A percentile compares a stretch with the other conserved stretches of the same genome.
Conservation (phyloP, 2,329 filamentous ascomycete species). For the Bimuria novae-zelandiae region DNA sequence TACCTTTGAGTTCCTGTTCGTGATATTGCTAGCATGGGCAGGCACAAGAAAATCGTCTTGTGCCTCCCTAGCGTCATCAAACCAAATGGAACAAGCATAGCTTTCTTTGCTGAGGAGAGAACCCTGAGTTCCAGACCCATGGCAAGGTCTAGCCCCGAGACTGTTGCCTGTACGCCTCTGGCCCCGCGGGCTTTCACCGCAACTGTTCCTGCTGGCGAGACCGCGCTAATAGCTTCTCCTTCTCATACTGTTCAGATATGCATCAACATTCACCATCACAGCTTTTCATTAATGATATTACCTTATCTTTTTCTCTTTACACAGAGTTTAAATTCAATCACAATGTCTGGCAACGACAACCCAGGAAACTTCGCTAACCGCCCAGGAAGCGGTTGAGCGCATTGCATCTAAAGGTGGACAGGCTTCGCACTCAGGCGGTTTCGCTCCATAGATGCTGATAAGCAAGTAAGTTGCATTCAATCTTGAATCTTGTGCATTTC, state of each 20-base stretch:
- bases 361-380: conserved; percentile 58
- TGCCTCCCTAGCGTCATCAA: too few relatives aligned
- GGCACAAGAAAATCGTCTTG: too few relatives aligned
- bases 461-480: conserved; percentile 25
- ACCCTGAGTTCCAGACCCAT: too few relatives aligned
- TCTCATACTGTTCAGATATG: too few relatives aligned
- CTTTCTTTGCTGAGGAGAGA: too few relatives aligned
- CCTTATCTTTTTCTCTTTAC: too few relatives aligned
- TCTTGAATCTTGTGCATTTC: not conserved
- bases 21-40: too few relatives aligned
- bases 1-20: too few relatives aligned
- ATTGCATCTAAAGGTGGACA: conserved; percentile 53
- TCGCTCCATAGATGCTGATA: conserved; percentile 45
- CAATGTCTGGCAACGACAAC: conserved; percentile 48
- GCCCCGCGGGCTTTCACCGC: not conserved
- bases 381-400: conserved; percentile 51
- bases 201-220: not conserved
- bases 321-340: too few relatives aligned
- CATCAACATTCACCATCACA: too few relatives aligned
- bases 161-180: not conserved
- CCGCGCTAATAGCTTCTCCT: not conserved
- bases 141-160: not conserved
- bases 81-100: too few relatives aligned
- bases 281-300: too few relatives aligned
- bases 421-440: conserved; percentile 42